phyloP scores from a whole-genome alignment of 129 eudicot genomes.

The Mikania micrantha region DNA sequence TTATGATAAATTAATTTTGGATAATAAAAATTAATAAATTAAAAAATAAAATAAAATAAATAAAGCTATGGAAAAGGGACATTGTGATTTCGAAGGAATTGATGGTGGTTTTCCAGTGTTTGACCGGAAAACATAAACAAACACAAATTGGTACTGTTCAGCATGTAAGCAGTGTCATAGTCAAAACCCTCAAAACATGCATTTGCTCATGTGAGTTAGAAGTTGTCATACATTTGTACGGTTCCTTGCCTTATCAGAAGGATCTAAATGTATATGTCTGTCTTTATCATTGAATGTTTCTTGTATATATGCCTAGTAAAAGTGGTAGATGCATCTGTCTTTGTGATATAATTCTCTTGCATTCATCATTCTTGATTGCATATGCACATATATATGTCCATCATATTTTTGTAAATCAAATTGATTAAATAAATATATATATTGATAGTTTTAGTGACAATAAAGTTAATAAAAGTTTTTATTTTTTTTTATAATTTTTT shows the following conservation, averaged over 20 bases:
- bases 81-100: constrained; percentile 4
- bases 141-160: constrained; percentile 28
- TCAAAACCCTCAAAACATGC: constrained; percentile 34
- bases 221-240: constrained; percentile 35
- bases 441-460: neutral
- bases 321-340: constrained; percentile 34
- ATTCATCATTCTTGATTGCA: constrained; percentile 10
- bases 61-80: no score
- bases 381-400: neutral
- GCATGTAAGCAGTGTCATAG: constrained; percentile 31
- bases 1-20: neutral
- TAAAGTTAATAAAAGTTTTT: neutral
- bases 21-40: no score
- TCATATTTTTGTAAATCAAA: neutral
- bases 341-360: constrained; percentile 11
- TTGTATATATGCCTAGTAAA: constrained; percentile 19
- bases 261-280: constrained; percentile 21
- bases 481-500: no score
- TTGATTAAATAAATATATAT: neutral
- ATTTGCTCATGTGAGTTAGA: constrained; percentile 34
- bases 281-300: constrained; percentile 30
- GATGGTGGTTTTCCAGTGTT: constrained; percentile 26
- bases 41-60: no score
- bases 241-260: constrained; percentile 22
- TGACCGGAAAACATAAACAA: constrained; percentile 32